phyloP scores from a whole-genome alignment of 2,329 filamentous ascomycete genomes.

The Lachnellula subtilissima region DNA sequence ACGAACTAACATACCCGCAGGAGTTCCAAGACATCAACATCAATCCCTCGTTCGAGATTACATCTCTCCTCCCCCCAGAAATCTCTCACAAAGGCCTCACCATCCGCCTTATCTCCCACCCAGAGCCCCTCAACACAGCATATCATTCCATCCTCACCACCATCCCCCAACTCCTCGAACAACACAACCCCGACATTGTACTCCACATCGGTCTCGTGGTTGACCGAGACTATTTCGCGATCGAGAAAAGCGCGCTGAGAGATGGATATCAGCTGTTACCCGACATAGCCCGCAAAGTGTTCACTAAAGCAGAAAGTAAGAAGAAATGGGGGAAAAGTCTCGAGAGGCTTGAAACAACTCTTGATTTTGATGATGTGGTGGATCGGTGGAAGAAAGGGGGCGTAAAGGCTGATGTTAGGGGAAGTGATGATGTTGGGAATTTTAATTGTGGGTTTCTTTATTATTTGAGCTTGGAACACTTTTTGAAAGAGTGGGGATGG shows the following conservation, averaged over 20 bases:
- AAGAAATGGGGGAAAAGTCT: constrained; percentile 31
- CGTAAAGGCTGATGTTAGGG: constrained; percentile 7
- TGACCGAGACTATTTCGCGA: constrained; percentile 58
- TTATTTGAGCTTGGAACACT: constrained; percentile 58
- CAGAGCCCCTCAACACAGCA: constrained; percentile 61
- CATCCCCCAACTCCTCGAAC: constrained; percentile 50
- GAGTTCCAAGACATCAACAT: constrained; percentile 35
- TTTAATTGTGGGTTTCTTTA: constrained; percentile 75
- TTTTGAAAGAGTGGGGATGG: constrained; percentile 39
- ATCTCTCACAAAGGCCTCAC: constrained; percentile 45
- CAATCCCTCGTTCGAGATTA: constrained; percentile 78
- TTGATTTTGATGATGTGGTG: constrained; percentile 12
- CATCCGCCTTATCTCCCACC: constrained; percentile 49
- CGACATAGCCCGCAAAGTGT: constrained; percentile 58
- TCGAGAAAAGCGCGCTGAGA: constrained; percentile 65
- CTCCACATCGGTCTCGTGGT: constrained; percentile 75
- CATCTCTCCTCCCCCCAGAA: constrained; percentile 55
- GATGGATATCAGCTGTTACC: constrained; percentile 54
- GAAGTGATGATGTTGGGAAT: constrained; percentile 56
- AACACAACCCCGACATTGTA: constrained; percentile 53
- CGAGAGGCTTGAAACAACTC: constrained; percentile 4
- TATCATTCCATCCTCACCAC: constrained; percentile 60
- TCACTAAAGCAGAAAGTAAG: constrained; percentile 46
- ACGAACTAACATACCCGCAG: neutral
- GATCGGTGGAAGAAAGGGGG: constrained; percentile 6